phyloP scores from a whole-genome alignment of 345 rosid genomes.

The Citrus reticulata region DNA sequence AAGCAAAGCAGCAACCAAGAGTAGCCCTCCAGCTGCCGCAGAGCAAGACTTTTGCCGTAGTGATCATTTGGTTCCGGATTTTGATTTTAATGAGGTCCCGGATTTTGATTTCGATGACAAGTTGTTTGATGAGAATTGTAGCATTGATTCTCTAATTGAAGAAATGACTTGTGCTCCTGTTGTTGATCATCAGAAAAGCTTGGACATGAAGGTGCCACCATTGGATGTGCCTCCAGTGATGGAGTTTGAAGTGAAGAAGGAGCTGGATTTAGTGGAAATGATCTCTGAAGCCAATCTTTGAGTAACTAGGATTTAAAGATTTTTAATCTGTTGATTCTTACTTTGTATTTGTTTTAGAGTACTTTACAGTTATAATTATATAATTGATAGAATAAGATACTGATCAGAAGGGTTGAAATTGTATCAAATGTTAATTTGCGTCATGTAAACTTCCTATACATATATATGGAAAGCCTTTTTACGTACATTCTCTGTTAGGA shows the following conservation, averaged over 20 bases:
- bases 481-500: neutral
- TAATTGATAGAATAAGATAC: neutral
- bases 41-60: constrained; percentile 16
- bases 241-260: constrained; percentile 36
- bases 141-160: constrained; percentile 67
- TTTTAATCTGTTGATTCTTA: neutral
- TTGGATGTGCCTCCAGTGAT: constrained; percentile 9
- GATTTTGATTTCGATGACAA: constrained; percentile 63
- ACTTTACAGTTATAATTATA: too few species aligned
- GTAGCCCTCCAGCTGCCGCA: neutral
- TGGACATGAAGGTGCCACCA: constrained; percentile 21
- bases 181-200: constrained; percentile 17
- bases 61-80: constrained; percentile 49
- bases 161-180: constrained; percentile 35
- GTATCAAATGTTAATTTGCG: neutral
- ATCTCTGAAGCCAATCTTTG: constrained; percentile 34
- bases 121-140: constrained; percentile 53
- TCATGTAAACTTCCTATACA: neutral
- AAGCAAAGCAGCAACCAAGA: neutral
- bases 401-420: neutral
- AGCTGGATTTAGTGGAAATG: constrained; percentile 62
- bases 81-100: constrained; percentile 41
- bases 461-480: neutral
- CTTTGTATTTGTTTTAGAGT: neutral
- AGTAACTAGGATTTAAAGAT: neutral